Evolutionary conservation across 805 yeast species (phyloP), one percentile per base, ranked within the genome.

Genomic region (Kregervanrija delftensis): DNA sequence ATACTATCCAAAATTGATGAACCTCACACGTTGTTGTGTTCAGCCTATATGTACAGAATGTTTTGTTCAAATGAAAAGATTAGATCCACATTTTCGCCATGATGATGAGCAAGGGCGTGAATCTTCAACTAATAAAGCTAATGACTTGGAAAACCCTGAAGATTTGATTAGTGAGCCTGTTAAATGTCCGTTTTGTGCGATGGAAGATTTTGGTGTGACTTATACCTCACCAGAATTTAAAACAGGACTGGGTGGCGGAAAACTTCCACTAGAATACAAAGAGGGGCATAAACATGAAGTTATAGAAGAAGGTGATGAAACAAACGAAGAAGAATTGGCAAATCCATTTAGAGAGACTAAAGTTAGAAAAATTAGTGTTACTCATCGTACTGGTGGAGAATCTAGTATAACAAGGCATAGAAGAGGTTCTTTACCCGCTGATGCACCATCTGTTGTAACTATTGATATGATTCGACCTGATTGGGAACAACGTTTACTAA

Each of bases 1-100:
- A 9, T 86, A 75, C 59, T 89, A 83, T 63, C 97, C 98, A 1
- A 72, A 76, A 28, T 76, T 79, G 54, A 64, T 90, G 49, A 93
- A 93, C 65, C 63, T 74, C 43, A 83, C 96, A 8, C 72, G 95
- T 38, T 91, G 99, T 63, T 91, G 99, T 62, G 76, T 77, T 41
- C 98, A 91, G 61, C 90, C 95, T 1, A 89, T 91, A 15, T 93
- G 99, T 65, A 76, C 96, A 2, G 98, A 91, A 65, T 91, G 99
- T 60, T 93, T 91, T 74, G 97, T 91, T 10, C 97, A 91, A 63
- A 89, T 91, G 60, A 88, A 86, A 62, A 74, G 99, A 42, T 67
- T 81, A 32, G 95, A 87, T 10, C 98, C 99, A 0, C 98, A 91
- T 65, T 87, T 89, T 32, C 96, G 96, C 1, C 95, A 88, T 58